Evolutionary conservation across 805 yeast species (phyloP).

Genomic region (Candida krabiensis): DNA sequence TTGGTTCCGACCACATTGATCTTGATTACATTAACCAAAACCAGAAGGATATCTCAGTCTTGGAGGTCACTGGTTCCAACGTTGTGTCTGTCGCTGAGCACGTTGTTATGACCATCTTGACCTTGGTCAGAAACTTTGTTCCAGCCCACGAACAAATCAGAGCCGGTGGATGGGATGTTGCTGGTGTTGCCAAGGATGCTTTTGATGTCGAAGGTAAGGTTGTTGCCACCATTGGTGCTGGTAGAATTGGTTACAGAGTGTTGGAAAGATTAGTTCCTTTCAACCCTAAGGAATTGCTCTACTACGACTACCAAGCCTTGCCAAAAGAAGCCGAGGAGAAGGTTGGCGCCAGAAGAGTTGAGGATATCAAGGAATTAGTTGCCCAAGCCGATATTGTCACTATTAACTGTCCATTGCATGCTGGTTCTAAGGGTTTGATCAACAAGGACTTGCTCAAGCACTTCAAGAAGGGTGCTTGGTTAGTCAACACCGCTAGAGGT

Average conservation of each 20-base stretch:
- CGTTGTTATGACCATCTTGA: slow-evolving; percentile 70
- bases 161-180: slow-evolving; percentile 71
- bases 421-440: slow-evolving; percentile 64
- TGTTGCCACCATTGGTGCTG: slow-evolving; percentile 79
- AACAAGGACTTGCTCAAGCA: slow-evolving; percentile 64
- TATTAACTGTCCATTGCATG: slow-evolving; percentile 75
- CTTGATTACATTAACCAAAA: slow-evolving; percentile 61
- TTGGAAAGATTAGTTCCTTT: slow-evolving; percentile 70
- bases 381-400: slow-evolving; percentile 71
- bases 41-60: slow-evolving; percentile 61
- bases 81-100: slow-evolving; percentile 82
- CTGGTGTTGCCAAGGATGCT: slow-evolving; percentile 69
- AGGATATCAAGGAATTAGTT: slow-evolving; percentile 62
- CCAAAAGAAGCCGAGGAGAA: slow-evolving; percentile 57
- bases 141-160: slow-evolving; percentile 74
- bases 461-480: slow-evolving; percentile 71
- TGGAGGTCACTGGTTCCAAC: slow-evolving; percentile 82
- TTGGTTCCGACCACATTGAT: slow-evolving; percentile 81
- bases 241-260: slow-evolving; percentile 77
- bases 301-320: slow-evolving; percentile 73
- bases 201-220: slow-evolving; percentile 76
- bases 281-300: slow-evolving; percentile 70
- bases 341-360: slow-evolving; percentile 61
- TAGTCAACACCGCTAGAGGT: slow-evolving; percentile 81
- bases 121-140: slow-evolving; percentile 71